Evolutionary conservation across 257 asterid species (phyloP).

Genomic region (Gentiana dahurica): DNA sequence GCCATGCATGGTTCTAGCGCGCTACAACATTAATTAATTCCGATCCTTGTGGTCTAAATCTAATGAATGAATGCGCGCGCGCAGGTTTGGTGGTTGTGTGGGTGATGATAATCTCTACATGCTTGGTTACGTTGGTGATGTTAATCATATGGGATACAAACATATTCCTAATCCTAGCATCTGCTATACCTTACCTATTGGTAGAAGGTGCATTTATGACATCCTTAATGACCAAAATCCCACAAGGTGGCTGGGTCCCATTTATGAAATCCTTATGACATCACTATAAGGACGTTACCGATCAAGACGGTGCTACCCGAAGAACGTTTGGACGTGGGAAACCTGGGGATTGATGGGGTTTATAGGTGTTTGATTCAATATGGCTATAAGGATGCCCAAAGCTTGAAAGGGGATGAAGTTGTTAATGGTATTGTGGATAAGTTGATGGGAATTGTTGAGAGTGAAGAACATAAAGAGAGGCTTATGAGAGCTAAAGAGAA

Average conservation of each 20-base stretch:
- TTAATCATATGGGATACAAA: slow-evolving; percentile 44
- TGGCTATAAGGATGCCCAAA: slow-evolving; percentile 11
- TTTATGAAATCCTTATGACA: slow-evolving; percentile 11
- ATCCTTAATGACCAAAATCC: slow-evolving; percentile 40
- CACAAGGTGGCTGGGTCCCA: slow-evolving; percentile 70
- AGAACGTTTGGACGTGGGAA: slow-evolving; percentile 14
- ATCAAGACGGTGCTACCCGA: slow-evolving; percentile 13
- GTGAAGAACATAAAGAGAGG: not conserved
- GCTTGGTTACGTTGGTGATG: slow-evolving; percentile 42
- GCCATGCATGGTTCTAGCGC: no score
- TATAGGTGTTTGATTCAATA: slow-evolving; percentile 14
- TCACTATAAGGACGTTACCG: slow-evolving; percentile 16
- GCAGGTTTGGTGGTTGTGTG: slow-evolving; percentile 52
- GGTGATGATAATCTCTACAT: slow-evolving; percentile 60
- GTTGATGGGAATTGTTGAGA: slow-evolving; percentile 1
- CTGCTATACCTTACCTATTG: slow-evolving; percentile 31
- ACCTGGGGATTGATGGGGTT: slow-evolving; percentile 8
- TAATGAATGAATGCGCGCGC: not conserved
- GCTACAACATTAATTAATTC: no score
- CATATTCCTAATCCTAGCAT: slow-evolving; percentile 24
- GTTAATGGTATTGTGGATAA: not conserved
- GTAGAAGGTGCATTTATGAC: slow-evolving; percentile 44
- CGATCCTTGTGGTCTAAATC: not conserved
- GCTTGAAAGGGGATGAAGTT: slow-evolving; percentile 5
- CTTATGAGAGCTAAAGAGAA: not conserved